A percentile compares a stretch with the other conserved stretches of the same genome.
phyloP scores from a whole-genome alignment of 2,329 filamentous ascomycete species.

The Elsinoe batatas region DNA sequence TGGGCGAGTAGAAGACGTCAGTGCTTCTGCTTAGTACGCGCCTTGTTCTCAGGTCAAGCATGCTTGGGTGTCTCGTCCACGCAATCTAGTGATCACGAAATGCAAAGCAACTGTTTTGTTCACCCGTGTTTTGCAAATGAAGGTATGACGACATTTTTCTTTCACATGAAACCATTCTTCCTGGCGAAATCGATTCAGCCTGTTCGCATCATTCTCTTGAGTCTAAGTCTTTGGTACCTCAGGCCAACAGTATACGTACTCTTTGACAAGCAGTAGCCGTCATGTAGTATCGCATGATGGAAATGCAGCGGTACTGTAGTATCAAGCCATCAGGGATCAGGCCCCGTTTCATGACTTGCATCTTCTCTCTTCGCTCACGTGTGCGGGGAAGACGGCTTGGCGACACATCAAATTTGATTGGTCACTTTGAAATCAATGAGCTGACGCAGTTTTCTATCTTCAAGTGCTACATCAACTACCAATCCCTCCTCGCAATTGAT shows the following conservation, averaged over 20 bases:
- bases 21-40: constrained; percentile 3
- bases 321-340: neutral
- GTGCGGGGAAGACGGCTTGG: too few species aligned
- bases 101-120: neutral
- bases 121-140: neutral
- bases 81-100: neutral
- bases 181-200: neutral
- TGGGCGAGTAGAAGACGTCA: constrained; percentile 1
- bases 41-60: neutral
- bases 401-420: neutral
- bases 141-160: constrained; percentile 8
- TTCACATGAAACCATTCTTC: constrained; percentile 6
- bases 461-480: too few species aligned
- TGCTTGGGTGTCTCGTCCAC: neutral
- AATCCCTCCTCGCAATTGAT: too few species aligned
- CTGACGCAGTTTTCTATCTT: neutral
- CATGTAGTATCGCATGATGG: neutral
- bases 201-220: neutral
- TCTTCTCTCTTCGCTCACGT: neutral
- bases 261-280: neutral
- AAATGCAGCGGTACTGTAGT: neutral
- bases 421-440: constrained; percentile 7
- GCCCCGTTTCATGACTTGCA: neutral
- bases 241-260: neutral
- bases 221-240: too few species aligned